Conservation (phyloP, 1,139 yeast genomes). For the Arxiozyma slooffiae region DNA sequence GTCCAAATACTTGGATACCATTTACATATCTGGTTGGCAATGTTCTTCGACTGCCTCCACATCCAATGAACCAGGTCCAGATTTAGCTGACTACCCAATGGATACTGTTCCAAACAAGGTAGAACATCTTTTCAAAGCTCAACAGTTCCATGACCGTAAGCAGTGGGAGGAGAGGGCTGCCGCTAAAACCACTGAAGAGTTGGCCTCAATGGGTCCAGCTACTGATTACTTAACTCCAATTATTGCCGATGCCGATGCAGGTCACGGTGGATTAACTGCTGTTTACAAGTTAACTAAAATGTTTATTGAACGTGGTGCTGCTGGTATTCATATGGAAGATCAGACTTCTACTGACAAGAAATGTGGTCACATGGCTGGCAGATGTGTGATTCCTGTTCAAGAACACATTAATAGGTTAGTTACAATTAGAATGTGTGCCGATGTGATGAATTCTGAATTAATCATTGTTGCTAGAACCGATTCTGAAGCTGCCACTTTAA, state of each 20-base stretch:
- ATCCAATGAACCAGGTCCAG: slow-evolving; percentile 95
- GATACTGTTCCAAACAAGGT: slow-evolving; percentile 98
- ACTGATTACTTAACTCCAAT: slow-evolving; percentile 88
- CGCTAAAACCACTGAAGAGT: slow-evolving; percentile 39
- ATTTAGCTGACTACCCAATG: slow-evolving; percentile 96
- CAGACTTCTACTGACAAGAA: slow-evolving; percentile 98
- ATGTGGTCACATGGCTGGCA: slow-evolving; percentile 96
- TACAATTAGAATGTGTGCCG: slow-evolving; percentile 93
- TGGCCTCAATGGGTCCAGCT: slow-evolving; percentile 37
- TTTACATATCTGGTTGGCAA: slow-evolving; percentile 97
- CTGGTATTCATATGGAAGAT: slow-evolving; percentile 97
- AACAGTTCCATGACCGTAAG: slow-evolving; percentile 92
- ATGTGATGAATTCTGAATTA: slow-evolving; percentile 78
- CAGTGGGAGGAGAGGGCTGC: slow-evolving; percentile 86
- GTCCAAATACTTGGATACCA: slow-evolving; percentile 88
- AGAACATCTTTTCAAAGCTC: slow-evolving; percentile 94
- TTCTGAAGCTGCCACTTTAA: slow-evolving; percentile 91
- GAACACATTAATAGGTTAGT: slow-evolving; percentile 92
- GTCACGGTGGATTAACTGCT: slow-evolving; percentile 97
- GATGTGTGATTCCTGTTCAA: slow-evolving; percentile 93
- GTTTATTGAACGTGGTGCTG: slow-evolving; percentile 97
- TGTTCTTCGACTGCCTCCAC: slow-evolving; percentile 96
- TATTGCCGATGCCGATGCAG: slow-evolving; percentile 96
- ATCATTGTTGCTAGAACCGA: slow-evolving; percentile 91
- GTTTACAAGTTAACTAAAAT: slow-evolving; percentile 89